These are phyloP conservation scores for Trypanosoma brucei DNA, from an alignment of 208 protist species.

Conservation along the genomic window DNA sequence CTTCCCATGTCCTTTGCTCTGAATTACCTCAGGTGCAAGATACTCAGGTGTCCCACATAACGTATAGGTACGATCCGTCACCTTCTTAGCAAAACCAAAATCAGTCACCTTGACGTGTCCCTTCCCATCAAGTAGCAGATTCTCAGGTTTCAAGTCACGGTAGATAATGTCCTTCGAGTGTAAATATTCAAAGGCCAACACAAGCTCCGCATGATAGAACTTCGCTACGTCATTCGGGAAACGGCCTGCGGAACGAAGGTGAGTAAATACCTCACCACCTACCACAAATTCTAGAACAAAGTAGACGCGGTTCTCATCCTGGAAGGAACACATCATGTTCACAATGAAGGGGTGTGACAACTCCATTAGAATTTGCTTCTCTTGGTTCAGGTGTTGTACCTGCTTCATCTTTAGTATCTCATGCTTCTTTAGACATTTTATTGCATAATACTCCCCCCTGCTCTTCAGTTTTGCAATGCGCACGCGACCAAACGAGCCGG, in stretches of 20 bases:
- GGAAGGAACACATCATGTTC: constrained; percentile 92
- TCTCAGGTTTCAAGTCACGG: constrained; percentile 83
- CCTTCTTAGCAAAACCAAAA: constrained; percentile 85
- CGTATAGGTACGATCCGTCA: constrained; percentile 78
- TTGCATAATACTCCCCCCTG: constrained; percentile 83
- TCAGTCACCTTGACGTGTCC: constrained; percentile 86
- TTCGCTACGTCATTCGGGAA: constrained; percentile 85
- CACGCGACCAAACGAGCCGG: constrained; percentile 91
- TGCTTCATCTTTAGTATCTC: constrained; percentile 88
- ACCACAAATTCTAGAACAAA: constrained; percentile 92
- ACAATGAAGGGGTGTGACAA: constrained; percentile 93
- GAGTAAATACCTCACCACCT: constrained; percentile 89
- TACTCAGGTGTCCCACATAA: constrained; percentile 88
- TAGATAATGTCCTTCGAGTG: constrained; percentile 89
- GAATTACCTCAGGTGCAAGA: constrained; percentile 91
- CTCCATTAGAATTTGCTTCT: constrained; percentile 88
- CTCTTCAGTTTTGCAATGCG: constrained; percentile 81
- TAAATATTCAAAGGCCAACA: constrained; percentile 89
- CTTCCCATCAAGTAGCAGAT: constrained; percentile 72
- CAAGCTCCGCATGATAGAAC: constrained; percentile 92
- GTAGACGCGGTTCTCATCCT: constrained; percentile 90
- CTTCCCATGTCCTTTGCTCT: constrained; percentile 91
- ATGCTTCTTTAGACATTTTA: constrained; percentile 89
- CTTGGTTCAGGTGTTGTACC: constrained; percentile 82
- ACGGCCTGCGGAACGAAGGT: constrained; percentile 75